These are phyloP conservation scores for Fusarium nygamai DNA, from an alignment of 2,329 filamentous ascomycete species.

Conservation along the genomic window DNA sequence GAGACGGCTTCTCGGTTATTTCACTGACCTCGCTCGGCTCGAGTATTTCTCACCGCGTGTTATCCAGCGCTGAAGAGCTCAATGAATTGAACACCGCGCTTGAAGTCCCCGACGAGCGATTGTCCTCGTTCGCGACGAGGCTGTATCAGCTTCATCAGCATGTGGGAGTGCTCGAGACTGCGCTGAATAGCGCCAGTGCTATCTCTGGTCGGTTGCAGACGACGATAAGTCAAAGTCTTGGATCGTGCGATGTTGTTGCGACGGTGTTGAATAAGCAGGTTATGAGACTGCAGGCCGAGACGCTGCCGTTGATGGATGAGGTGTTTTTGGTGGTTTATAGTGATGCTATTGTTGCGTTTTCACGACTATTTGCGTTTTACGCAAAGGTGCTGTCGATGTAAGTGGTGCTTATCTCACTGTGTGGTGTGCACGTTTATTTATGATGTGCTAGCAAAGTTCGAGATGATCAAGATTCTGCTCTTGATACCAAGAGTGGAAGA, in stretches of 20 bases:
- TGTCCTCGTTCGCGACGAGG: constrained; percentile 36
- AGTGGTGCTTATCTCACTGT: not conserved
- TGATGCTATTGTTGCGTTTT: constrained; percentile 39
- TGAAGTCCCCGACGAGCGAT: constrained; percentile 20
- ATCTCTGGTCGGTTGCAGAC: constrained; percentile 47
- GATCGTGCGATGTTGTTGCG: constrained; percentile 43
- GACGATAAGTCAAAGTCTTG: constrained; percentile 41
- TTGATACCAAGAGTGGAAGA: constrained; percentile 30
- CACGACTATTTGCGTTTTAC: constrained; percentile 40
- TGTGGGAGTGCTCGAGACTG: constrained; percentile 39
- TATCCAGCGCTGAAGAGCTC: constrained; percentile 46
- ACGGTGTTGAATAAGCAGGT: constrained; percentile 49
- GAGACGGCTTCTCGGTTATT: constrained; percentile 48
- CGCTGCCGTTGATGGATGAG: constrained; percentile 36
- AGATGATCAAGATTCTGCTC: constrained; percentile 39
- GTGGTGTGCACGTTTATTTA: not conserved
- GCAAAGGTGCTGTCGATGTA: constrained; percentile 39
- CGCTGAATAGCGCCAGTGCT: constrained; percentile 36
- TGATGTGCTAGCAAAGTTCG: constrained; percentile 13
- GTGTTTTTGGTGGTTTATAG: constrained; percentile 41
- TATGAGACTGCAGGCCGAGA: constrained; percentile 44
- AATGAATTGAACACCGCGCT: constrained; percentile 39
- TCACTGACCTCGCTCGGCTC: constrained; percentile 47
- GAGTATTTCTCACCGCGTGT: constrained; percentile 44
- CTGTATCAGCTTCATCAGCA: constrained; percentile 43